Conservation (phyloP, 495 filamentous ascomycete species). For the Tuber umbilicatum region DNA sequence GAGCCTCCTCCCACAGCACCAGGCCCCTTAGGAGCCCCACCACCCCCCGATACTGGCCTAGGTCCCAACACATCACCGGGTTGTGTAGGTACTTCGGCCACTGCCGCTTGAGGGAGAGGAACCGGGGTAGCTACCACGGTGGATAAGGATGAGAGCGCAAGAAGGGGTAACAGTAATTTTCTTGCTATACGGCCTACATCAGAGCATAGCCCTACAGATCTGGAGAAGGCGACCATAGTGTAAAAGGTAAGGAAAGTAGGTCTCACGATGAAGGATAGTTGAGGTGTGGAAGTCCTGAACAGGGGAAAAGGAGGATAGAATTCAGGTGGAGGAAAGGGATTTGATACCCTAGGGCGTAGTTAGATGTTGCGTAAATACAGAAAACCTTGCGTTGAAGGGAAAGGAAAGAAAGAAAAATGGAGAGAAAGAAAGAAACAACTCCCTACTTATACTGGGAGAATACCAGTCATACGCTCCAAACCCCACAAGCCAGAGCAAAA, state of each 20-base stretch:
- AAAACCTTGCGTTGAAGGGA: no score
- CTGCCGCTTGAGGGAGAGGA: slow-evolving; percentile 22
- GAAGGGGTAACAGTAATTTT: slow-evolving; percentile 56
- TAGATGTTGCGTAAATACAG: no score
- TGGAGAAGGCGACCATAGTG: slow-evolving; percentile 14
- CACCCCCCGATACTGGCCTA: slow-evolving; percentile 25
- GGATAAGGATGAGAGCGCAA: slow-evolving; percentile 50
- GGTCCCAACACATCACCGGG: slow-evolving; percentile 28
- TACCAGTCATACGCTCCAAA: no score
- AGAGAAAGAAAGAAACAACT: no score
- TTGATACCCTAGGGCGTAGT: no score
- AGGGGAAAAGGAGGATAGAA: no score
- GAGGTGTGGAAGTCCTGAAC: no score
- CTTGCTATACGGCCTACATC: slow-evolving; percentile 55
- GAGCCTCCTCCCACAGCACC: background rate
- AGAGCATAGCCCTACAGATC: slow-evolving; percentile 20
- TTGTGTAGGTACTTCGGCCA: slow-evolving; percentile 4
- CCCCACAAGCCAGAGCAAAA: no score
- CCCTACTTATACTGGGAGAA: no score
- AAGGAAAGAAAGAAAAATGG: no score
- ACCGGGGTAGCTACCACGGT: slow-evolving; percentile 32
- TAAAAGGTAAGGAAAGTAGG: slow-evolving; percentile 11
- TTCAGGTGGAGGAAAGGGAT: no score
- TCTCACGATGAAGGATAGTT: no score
- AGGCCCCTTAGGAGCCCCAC: slow-evolving; percentile 1